Percentiles rank a stretch among this genome's conserved stretches.
Conservation (phyloP, 2,329 filamentous ascomycete species). For the Sporothrix variecibatus region DNA sequence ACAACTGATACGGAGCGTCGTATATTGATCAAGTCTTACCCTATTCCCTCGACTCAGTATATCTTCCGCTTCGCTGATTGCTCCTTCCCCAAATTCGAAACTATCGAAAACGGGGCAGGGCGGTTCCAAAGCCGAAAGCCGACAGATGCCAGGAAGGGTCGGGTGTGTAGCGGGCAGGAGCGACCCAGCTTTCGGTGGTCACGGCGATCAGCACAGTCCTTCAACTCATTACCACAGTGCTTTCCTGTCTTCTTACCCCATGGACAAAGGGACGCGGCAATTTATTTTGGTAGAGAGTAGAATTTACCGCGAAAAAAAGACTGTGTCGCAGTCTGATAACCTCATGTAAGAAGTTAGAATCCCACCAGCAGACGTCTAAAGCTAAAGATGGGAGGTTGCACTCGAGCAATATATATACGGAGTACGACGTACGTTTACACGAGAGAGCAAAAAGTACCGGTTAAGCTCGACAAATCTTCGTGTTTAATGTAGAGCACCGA, state of each 20-base stretch:
- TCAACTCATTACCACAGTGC: no score
- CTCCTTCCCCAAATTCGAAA: background rate
- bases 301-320: no score
- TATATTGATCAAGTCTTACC: no score
- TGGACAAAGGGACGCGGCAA: no score
- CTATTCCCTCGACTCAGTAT: no score
- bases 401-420: background rate
- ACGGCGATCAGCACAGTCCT: background rate
- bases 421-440: background rate
- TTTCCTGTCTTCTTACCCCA: no score
- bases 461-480: no score
- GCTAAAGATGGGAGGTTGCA: background rate
- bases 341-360: background rate
- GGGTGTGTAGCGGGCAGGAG: background rate
- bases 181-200: background rate
- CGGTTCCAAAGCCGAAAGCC: slow-evolving; percentile 1
- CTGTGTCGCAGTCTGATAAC: background rate
- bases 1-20: no score
- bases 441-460: no score
- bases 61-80: no score
- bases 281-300: no score
- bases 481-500: no score
- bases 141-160: background rate
- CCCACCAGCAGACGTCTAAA: background rate
- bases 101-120: background rate